phyloP scores from a whole-genome alignment of 202 grass and related monocot genomes.

The Elaeis oleifera region DNA sequence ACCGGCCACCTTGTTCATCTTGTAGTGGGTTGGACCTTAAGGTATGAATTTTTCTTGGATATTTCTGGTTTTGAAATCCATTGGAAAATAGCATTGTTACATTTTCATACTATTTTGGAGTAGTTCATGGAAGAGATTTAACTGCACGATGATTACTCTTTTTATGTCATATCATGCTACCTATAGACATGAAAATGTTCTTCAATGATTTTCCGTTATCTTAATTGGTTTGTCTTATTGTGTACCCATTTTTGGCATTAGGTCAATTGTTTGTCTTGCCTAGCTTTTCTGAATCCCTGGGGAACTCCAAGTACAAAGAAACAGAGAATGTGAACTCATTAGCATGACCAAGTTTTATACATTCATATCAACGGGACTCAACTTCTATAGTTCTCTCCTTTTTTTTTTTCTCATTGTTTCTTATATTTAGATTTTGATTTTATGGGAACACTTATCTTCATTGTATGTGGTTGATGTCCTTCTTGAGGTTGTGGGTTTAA shows the following conservation, averaged over 20 bases:
- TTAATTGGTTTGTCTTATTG: no score
- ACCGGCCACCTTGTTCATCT: no score
- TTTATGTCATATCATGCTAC: no score
- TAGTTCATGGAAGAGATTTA: no score
- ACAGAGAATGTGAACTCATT: conserved; percentile 57
- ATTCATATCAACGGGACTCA: background rate
- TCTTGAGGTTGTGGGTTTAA: conserved; percentile 87
- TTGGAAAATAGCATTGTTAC: no score
- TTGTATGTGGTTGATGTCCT: conserved; percentile 89
- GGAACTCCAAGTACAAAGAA: conserved; percentile 81
- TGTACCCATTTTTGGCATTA: conserved; percentile 37
- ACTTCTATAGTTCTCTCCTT: background rate
- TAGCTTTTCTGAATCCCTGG: conserved; percentile 96
- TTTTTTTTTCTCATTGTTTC: conserved; percentile 4
- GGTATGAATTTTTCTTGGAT: no score
- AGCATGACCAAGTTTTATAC: background rate
- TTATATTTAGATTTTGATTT: conserved; percentile 5
- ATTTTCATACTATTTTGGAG: no score
- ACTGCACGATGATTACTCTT: no score
- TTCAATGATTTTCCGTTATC: no score
- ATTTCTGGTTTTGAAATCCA: no score
- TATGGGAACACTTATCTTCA: conserved; percentile 67
- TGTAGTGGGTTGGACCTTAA: no score
- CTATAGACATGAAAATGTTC: no score
- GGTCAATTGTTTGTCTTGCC: conserved; percentile 93